Conservation (phyloP, 2,329 filamentous ascomycete species). For the Aspergillus piperis region DNA sequence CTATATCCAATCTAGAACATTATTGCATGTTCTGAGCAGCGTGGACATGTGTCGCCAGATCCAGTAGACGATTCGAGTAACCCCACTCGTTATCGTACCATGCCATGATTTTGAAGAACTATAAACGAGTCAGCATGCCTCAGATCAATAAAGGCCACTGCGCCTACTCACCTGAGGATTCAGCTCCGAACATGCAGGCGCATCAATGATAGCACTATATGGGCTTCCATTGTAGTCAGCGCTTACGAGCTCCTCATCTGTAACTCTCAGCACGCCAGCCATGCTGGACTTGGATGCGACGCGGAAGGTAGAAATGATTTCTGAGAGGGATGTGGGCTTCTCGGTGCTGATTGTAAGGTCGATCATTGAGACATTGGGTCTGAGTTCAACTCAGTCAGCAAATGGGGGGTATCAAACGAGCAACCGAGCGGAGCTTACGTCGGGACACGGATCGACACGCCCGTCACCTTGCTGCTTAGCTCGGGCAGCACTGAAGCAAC, state of each 20-base stretch:
- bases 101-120: conserved; percentile 91
- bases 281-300: conserved; percentile 43
- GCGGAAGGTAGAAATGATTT: conserved; percentile 29
- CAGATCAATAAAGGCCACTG: not conserved
- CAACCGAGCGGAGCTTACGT: no score
- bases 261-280: conserved; percentile 76
- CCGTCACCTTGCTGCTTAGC: conserved; percentile 92
- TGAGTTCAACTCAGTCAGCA: not conserved
- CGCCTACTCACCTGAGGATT: conserved; percentile 50
- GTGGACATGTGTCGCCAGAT: conserved; percentile 51
- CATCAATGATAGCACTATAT: conserved; percentile 89
- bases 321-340: conserved; percentile 60
- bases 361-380: conserved; percentile 88
- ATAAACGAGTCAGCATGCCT: conserved; percentile 49
- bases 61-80: conserved; percentile 83
- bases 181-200: conserved; percentile 88
- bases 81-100: conserved; percentile 99
- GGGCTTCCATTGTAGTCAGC: conserved; percentile 82
- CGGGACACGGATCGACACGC: conserved; percentile 93
- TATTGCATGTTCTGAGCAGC: not conserved
- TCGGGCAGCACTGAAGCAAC: conserved; percentile 93
- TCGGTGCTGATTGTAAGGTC: conserved; percentile 85
- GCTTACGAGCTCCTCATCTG: conserved; percentile 87
- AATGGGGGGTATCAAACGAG: no score
- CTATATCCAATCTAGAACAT: conserved; percentile 14